phyloP scores from a whole-genome alignment of 1,139 yeast species.

The Taiozyma sp. region DNA sequence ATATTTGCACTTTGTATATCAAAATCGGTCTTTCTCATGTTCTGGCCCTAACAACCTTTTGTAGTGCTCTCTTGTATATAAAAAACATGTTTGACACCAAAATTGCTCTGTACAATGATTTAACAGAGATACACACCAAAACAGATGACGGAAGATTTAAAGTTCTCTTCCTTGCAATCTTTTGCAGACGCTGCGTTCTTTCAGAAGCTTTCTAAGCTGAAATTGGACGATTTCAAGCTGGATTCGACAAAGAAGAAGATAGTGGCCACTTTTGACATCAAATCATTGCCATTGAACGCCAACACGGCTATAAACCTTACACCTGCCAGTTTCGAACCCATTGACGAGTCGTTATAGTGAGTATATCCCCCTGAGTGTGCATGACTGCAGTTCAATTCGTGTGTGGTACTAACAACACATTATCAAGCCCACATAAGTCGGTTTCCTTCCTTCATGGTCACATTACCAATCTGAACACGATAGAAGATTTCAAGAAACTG shows the following conservation, averaged over 20 bases:
- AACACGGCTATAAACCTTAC: slow-evolving; percentile 19
- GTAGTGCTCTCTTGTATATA: background rate
- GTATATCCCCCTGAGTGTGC: slow-evolving; percentile 1
- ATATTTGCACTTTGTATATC: background rate
- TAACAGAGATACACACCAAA: background rate
- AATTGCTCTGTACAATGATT: background rate
- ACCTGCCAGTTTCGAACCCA: slow-evolving; percentile 20
- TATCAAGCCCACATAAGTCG: slow-evolving; percentile 20
- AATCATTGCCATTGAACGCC: slow-evolving; percentile 15
- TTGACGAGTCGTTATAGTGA: slow-evolving; percentile 13
- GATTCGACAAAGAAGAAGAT: slow-evolving; percentile 26
- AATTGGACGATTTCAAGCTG: slow-evolving; percentile 59
- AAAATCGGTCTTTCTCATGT: background rate
- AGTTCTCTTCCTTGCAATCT: slow-evolving; percentile 57
- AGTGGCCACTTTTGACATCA: slow-evolving; percentile 26
- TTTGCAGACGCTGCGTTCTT: slow-evolving; percentile 87
- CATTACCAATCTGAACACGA: slow-evolving; percentile 70
- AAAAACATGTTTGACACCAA: background rate
- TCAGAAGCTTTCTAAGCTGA: slow-evolving; percentile 60
- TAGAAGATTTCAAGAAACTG: slow-evolving; percentile 71
- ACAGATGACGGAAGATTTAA: slow-evolving; percentile 23
- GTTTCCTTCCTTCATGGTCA: slow-evolving; percentile 31
- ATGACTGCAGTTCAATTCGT: background rate
- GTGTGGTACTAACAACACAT: background rate
- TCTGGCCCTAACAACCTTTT: background rate